These are phyloP conservation scores for Trypanosoma scelopori DNA, from an alignment of 208 protist species.

Conservation along the genomic window DNA sequence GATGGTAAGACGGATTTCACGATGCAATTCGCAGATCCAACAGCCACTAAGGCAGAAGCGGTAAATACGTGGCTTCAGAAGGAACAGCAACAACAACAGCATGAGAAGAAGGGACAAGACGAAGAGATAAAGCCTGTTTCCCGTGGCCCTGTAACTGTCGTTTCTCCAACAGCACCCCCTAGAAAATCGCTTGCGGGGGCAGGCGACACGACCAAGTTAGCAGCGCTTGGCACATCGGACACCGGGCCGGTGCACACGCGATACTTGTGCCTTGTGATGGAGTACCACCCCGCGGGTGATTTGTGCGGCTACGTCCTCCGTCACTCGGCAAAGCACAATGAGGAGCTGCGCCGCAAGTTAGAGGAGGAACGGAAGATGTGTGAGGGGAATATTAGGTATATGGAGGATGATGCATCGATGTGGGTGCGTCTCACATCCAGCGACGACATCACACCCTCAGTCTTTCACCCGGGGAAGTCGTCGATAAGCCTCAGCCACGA, in stretches of 20 bases:
- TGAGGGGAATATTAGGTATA: background rate
- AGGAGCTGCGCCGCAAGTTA: constrained; percentile 13
- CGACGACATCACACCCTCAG: background rate
- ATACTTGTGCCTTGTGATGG: constrained; percentile 82
- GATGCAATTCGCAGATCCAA: background rate
- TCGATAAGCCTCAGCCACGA: background rate
- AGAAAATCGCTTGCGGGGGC: background rate
- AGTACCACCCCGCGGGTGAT: constrained; percentile 82
- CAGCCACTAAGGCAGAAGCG: background rate
- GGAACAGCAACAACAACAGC: background rate
- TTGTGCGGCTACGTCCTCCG: constrained; percentile 66
- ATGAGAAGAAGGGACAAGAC: background rate
- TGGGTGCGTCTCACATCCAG: constrained; percentile 4
- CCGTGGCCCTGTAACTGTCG: background rate
- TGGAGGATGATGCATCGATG: background rate
- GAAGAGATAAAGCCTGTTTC: background rate
- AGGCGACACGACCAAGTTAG: background rate
- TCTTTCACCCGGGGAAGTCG: constrained; percentile 8
- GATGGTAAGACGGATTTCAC: background rate
- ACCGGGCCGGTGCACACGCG: constrained; percentile 36
- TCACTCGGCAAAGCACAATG: constrained; percentile 24
- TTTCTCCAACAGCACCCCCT: background rate
- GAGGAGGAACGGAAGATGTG: constrained; percentile 7
- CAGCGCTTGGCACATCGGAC: constrained; percentile 17
- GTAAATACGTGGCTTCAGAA: background rate